phyloP scores from a whole-genome alignment of 164 flowering plant genomes.

The Stephania japonica region DNA sequence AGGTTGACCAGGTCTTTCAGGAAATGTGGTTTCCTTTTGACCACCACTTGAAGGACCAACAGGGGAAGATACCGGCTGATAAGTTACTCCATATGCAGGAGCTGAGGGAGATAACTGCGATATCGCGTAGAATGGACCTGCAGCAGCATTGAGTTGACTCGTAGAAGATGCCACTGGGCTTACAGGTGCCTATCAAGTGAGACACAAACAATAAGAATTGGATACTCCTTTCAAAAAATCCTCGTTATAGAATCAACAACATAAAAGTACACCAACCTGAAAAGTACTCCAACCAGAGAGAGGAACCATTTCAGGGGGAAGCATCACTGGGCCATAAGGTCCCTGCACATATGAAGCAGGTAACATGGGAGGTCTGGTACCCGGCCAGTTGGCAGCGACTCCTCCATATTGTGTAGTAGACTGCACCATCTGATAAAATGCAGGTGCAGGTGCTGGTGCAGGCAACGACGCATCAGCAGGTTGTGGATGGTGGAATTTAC shows the following conservation, averaged over 20 bases:
- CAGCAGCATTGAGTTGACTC: slow-evolving; percentile 46
- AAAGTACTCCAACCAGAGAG: slow-evolving; percentile 71
- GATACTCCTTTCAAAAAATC: not conserved
- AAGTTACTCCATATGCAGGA: slow-evolving; percentile 55
- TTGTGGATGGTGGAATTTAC: slow-evolving; percentile 94
- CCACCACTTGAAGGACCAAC: slow-evolving; percentile 45
- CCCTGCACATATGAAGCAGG: slow-evolving; percentile 72
- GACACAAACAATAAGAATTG: not conserved
- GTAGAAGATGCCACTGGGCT: slow-evolving; percentile 49
- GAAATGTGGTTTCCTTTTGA: slow-evolving; percentile 62
- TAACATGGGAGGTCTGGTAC: slow-evolving; percentile 59
- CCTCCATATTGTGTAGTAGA: slow-evolving; percentile 66
- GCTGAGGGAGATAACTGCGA: slow-evolving; percentile 63
- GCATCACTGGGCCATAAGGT: slow-evolving; percentile 60
- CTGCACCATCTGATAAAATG: slow-evolving; percentile 52
- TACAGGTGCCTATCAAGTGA: slow-evolving; percentile 44
- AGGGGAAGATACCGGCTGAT: slow-evolving; percentile 35
- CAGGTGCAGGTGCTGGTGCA: slow-evolving; percentile 34
- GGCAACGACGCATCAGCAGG: slow-evolving; percentile 41
- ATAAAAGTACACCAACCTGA: slow-evolving; percentile 34
- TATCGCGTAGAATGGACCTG: slow-evolving; percentile 43
- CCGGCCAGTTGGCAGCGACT: slow-evolving; percentile 46
- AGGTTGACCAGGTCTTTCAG: slow-evolving; percentile 90
- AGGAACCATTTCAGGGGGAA: slow-evolving; percentile 67
- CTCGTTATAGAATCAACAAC: not conserved